Percentiles rank a stretch among this genome's conserved stretches.
phyloP scores from a whole-genome alignment of 345 rosid genomes.

The Psidium guajava region DNA sequence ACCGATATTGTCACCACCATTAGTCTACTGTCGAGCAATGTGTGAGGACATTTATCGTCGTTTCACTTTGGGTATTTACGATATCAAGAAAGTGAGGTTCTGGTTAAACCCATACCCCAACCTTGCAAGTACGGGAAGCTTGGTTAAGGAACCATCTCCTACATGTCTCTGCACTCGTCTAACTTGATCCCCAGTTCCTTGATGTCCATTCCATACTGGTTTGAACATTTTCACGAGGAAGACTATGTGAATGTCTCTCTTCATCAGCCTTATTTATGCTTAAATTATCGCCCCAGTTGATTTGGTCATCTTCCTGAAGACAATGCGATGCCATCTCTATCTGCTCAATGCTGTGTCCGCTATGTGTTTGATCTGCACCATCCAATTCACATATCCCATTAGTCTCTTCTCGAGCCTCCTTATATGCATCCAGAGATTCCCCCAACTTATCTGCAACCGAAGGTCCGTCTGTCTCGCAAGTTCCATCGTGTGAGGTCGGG shows the following conservation, averaged over 20 bases:
- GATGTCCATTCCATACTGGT: neutral
- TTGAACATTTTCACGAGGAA: neutral
- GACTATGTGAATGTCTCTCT: neutral
- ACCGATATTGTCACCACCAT: neutral
- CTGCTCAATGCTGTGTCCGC: neutral
- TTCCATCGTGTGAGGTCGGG: neutral
- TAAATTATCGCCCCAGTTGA: neutral
- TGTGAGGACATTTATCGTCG: neutral
- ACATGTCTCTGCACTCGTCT: neutral
- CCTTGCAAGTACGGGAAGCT: neutral
- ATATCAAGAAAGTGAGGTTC: neutral
- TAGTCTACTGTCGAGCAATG: neutral
- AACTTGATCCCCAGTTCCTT: neutral
- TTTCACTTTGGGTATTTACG: neutral
- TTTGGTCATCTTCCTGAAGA: neutral
- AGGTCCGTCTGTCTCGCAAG: neutral
- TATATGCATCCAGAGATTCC: neutral
- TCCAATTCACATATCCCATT: neutral
- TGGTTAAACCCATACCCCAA: neutral
- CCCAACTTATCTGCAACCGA: neutral
- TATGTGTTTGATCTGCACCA: neutral
- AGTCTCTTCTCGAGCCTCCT: neutral
- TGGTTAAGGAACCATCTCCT: too few species aligned
- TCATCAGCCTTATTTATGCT: neutral
- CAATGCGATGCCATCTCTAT: neutral